phyloP scores from a whole-genome alignment of 257 asterid genomes.

The Cordia subcordata region DNA sequence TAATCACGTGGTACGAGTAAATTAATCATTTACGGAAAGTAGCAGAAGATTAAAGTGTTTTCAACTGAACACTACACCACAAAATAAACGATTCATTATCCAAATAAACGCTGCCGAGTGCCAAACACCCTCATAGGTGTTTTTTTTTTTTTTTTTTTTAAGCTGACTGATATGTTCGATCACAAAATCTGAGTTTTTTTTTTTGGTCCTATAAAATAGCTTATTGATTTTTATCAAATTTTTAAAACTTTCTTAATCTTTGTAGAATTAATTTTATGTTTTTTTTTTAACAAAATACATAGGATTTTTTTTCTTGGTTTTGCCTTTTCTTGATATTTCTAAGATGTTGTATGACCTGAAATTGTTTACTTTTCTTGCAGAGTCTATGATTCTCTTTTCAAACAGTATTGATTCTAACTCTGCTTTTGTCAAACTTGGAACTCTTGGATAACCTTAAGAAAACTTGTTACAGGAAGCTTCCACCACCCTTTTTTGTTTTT shows the following conservation, averaged over 20 bases:
- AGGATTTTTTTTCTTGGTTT: neutral
- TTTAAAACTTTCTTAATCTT: too few species aligned
- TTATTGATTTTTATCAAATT: neutral
- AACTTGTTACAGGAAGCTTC: neutral
- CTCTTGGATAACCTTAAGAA: neutral
- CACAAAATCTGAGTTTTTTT: too few species aligned
- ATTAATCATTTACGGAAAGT: too few species aligned
- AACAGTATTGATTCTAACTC: constrained; percentile 22
- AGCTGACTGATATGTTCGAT: too few species aligned
- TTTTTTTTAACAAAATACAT: neutral
- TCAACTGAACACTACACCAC: too few species aligned
- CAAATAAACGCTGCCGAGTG: too few species aligned
- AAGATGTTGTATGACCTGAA: constrained; percentile 14
- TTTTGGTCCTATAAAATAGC: too few species aligned
- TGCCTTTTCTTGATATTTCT: constrained; percentile 11
- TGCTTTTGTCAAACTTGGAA: neutral
- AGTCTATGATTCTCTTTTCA: constrained; percentile 13
- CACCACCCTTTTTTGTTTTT: neutral
- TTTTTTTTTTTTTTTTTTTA: too few species aligned
- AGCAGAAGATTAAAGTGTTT: too few species aligned
- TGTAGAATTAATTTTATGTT: neutral
- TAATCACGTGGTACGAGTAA: too few species aligned
- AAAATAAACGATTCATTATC: too few species aligned
- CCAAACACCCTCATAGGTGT: too few species aligned
- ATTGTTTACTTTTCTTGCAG: constrained; percentile 2